phyloP scores from a whole-genome alignment of 139 green algal genomes.

The Pleodorina starrii region DNA sequence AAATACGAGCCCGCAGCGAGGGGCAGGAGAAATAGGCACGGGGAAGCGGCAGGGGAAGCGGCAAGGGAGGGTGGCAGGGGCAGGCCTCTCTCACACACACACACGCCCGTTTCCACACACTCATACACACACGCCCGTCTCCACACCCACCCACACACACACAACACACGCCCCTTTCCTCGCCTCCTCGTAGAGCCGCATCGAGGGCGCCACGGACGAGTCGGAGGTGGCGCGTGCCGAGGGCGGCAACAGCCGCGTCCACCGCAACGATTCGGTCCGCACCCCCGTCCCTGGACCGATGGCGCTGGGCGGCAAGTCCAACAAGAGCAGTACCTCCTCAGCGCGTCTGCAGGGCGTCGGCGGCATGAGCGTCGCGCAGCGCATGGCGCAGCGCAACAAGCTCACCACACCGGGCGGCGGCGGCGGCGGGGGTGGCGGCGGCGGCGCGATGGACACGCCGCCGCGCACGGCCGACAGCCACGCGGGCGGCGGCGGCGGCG shows the following conservation, averaged over 20 bases:
- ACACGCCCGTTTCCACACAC: no score
- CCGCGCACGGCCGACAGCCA: constrained; percentile 57
- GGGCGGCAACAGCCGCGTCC: not conserved
- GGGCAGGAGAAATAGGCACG: no score
- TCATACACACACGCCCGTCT: no score
- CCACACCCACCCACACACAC: no score
- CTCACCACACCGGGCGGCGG: constrained; percentile 26
- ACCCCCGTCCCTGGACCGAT: not conserved
- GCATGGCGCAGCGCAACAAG: constrained; percentile 38
- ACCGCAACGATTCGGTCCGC: not conserved
- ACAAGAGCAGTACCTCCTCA: not conserved
- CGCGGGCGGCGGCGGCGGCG: constrained; percentile 19
- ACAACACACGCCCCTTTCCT: not conserved
- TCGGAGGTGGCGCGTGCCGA: constrained; percentile 19
- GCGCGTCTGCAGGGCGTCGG: not conserved
- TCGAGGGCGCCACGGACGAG: constrained; percentile 37
- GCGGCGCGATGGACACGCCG: constrained; percentile 23
- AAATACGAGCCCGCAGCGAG: no score
- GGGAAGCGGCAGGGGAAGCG: no score
- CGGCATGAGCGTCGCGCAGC: constrained; percentile 34
- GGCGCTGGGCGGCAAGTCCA: not conserved
- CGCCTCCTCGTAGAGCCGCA: constrained; percentile 16
- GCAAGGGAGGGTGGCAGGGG: no score
- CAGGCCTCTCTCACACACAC: no score
- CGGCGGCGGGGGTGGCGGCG: constrained; percentile 21